Conservation (phyloP, 768 basidiomycete species). For the Suillus brevipes region DNA sequence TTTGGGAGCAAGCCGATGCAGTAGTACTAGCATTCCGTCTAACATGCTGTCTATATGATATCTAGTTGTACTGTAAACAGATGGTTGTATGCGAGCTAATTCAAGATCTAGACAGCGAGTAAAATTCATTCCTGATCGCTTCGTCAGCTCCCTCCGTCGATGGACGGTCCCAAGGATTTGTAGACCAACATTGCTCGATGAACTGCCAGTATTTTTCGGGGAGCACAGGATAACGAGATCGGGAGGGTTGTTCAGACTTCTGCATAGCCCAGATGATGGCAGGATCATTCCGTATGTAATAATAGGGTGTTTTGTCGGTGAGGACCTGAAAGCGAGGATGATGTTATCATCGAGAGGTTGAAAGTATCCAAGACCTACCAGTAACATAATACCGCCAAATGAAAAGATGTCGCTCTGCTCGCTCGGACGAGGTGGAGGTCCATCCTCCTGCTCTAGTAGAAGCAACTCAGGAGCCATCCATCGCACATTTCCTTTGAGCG, state of each 20-base stretch:
- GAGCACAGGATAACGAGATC: not conserved
- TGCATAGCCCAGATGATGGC: not conserved
- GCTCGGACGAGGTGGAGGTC: constrained; percentile 14
- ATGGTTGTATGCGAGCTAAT: not conserved
- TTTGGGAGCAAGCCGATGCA: too few species aligned
- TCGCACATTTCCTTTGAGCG: constrained; percentile 36
- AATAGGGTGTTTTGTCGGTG: not conserved
- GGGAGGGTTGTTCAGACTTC: not conserved
- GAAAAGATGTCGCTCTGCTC: constrained; percentile 44
- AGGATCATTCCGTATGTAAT: not conserved
- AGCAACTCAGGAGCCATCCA: constrained; percentile 47
- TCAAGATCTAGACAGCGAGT: not conserved
- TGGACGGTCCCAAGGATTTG: not conserved
- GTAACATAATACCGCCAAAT: constrained; percentile 35
- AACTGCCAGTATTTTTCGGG: not conserved
- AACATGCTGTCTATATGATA: too few species aligned
- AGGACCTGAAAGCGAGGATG: not conserved
- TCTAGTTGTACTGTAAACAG: too few species aligned
- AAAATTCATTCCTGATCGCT: not conserved
- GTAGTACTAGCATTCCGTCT: too few species aligned
- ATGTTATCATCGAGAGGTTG: constrained; percentile 26
- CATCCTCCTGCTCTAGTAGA: constrained; percentile 26
- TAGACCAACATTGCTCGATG: not conserved
- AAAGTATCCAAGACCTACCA: constrained; percentile 16
- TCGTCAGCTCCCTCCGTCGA: not conserved